Evolutionary conservation across 352 stramenopile species (phyloP).

Genomic region (Globisporangium emineosum): DNA sequence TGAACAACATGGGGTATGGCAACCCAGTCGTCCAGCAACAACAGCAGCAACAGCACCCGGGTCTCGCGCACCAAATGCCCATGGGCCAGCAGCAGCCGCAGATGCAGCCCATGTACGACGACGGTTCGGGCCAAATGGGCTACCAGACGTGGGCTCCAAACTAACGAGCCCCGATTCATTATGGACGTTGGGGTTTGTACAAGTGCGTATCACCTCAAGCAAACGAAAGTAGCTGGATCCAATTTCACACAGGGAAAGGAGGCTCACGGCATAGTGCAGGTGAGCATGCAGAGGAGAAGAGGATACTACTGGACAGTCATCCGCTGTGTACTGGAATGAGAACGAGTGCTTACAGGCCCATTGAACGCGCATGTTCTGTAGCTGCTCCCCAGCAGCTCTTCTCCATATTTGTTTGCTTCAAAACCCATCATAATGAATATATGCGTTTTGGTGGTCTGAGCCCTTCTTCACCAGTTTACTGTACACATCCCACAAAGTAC

Average conservation of each 20-base stretch:
- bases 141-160: conserved; percentile 13
- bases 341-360: not conserved
- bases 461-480: not conserved
- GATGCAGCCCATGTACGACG: conserved; percentile 23
- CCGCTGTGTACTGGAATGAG: not conserved
- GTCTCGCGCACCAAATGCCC: conserved; percentile 15
- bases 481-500: not conserved
- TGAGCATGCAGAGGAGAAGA: not conserved
- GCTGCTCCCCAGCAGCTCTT: not conserved
- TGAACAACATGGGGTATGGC: conserved; percentile 34
- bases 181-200: not conserved
- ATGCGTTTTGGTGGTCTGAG: not conserved
- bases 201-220: not conserved
- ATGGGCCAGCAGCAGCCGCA: conserved; percentile 29
- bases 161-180: conserved; percentile 3
- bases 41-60: conserved; percentile 23
- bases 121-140: conserved; percentile 21
- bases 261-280: not conserved
- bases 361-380: not conserved
- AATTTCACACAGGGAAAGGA: not conserved
- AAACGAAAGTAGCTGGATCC: not conserved
- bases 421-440: conserved; percentile 1
- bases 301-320: not conserved
- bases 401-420: not conserved
- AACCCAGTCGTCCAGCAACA: conserved; percentile 17